Evolutionary conservation across 805 yeast species (phyloP), one percentile per base, ranked within the genome.

Genomic region (Candida insectalens): DNA sequence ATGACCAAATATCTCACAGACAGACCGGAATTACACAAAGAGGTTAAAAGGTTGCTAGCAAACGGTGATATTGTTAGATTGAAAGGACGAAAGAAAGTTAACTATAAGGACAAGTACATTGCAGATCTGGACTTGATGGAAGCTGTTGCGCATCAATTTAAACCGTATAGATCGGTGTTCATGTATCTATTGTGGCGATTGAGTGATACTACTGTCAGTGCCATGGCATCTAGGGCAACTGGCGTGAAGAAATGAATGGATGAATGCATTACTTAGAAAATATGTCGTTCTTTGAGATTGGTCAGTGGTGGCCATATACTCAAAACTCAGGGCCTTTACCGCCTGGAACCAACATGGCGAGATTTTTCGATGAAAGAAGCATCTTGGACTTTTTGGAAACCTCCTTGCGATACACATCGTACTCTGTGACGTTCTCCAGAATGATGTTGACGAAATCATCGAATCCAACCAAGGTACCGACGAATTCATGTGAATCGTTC

Each of bases 371-470:
- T 53, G 79, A 80, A 45, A 82, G 62, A 29, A 82, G 62, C 71
- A 82, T 75, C 46, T 67, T 71, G 37, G 77, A 67, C 18, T 72
- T 65, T 15, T 63, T 65, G 22, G 61, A 65, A 27, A 63, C 59
- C 4, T 68, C 69, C 23, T 65, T 66, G 18, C 37, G 38, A 27
- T 55, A 60, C 34, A 66, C 71, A 4, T 50, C 50, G 30, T 56
- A 62, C 47, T 83, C 95, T 6, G 69, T 68, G 25, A 81, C 96
- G 46, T 88, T 78, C 46, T 82, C 83, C 34, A 92, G 66, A 8
- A 92, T 94, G 57, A 88, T 76, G 52, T 84, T 92, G 39, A 92
- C 96, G 48, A 80, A 89, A 57, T 92, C 97, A 54, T 92, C 98
- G 56, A 89, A 89, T 1, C 97, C 97, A 19, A 81, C 72, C 33